Base-by-base conservation (phyloP, 208 protist species). In the Leishmania major region DNA sequence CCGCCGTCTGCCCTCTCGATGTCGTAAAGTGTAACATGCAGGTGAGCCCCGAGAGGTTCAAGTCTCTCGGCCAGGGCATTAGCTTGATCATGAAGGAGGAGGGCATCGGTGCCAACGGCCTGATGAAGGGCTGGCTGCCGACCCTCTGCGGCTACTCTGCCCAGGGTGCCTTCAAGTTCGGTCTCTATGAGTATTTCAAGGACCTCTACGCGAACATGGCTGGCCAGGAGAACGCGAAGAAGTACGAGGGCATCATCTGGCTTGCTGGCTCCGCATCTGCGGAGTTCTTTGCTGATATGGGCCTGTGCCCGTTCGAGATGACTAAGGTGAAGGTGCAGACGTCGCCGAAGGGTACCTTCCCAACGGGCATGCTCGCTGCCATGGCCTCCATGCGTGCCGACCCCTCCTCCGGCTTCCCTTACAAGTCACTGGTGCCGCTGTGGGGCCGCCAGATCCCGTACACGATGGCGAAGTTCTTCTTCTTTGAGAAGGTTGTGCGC, bases 11-110 rank as follows among this genome's bases (percentile, higher is more conserved):
- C 83, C 98, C 98, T 2, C 90, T 99, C 77, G 98, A 99, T 84
- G 92, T 99, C 2, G 95, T 98, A 78, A 99, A 99, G 93, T 99
- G 96, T 84, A 98, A 97, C 87, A 98, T 98, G 87, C 98, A 99
- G 90, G 89, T 97, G 79, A 92, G 89, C 89, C 96, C 97, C 81
- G 91, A 91, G 60, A 89, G 96, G 87, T 98, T 95, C 90, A 96
- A 86, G 77, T 92, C 92, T 43, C 90, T 98, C 49, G 75, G 85
- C 76, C 81, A 88, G 64, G 93, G 94, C n/a, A 67, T 97, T 43
- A 86, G 87, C 71, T 55, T 93, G 45, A 89, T 98, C 51, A 25
- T 90, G 1, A 49, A 57, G 7, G 92, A 97, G 84, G 90, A 99
- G 77, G 93, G 93, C 51, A 76, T 69, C 22, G 96, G 97, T 55